Conservation (phyloP, 257 asterid species). For the Solanum arcanum region DNA sequence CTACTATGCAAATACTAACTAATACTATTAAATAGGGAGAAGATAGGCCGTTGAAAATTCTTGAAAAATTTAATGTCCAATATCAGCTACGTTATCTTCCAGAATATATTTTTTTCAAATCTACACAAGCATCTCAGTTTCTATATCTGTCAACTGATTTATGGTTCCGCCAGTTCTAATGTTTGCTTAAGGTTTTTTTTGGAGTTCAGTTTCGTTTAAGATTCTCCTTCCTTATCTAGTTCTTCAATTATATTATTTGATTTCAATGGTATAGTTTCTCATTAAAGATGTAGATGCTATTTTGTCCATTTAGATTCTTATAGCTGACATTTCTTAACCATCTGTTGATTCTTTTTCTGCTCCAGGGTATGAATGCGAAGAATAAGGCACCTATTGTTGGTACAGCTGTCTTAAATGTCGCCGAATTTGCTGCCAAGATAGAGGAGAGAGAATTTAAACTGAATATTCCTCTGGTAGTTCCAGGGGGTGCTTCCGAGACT, state of each 20-base stretch:
- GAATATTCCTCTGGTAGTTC: slow-evolving; percentile 51
- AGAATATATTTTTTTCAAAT: neutral
- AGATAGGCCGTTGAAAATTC: neutral
- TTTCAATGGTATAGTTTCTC: neutral
- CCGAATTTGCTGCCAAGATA: slow-evolving; percentile 57
- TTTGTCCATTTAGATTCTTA: neutral
- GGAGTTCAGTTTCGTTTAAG: neutral
- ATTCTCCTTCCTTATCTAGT: neutral
- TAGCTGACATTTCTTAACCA: neutral
- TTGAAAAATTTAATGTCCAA: neutral
- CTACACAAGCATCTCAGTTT: neutral
- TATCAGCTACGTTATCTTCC: neutral
- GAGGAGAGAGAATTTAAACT: slow-evolving; percentile 44
- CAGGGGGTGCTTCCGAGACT: slow-evolving; percentile 27
- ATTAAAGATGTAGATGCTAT: neutral
- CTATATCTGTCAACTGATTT: neutral
- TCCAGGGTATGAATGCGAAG: slow-evolving; percentile 47
- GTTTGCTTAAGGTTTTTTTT: neutral
- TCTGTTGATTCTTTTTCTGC: neutral
- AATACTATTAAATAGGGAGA: neutral
- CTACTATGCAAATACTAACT: neutral
- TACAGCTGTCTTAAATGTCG: slow-evolving; percentile 56
- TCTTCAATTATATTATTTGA: neutral
- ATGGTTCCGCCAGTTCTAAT: neutral
- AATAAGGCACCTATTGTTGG: slow-evolving; percentile 55